Conservation (phyloP, 352 stramenopile genomes). For the Thraustotheca clavata region DNA sequence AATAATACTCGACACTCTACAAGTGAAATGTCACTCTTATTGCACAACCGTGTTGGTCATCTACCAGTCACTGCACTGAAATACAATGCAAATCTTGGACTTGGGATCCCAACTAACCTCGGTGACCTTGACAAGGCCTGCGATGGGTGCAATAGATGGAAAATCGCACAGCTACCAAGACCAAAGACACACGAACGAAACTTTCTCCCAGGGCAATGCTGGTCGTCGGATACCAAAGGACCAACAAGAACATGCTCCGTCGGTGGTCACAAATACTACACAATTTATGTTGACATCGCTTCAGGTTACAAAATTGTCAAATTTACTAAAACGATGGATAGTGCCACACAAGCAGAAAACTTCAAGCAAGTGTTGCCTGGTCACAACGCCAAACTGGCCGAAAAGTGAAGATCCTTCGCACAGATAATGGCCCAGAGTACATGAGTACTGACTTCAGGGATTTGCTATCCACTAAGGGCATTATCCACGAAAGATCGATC, state of each 20-base stretch:
- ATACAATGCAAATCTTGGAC: background rate
- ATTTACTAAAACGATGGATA: background rate
- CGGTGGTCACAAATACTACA: conserved; percentile 1
- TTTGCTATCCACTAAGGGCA: conserved; percentile 19
- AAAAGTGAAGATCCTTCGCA: conserved; percentile 22
- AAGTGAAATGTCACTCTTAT: background rate
- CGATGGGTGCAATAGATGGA: background rate
- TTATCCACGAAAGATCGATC: conserved; percentile 25
- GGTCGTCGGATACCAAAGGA: conserved; percentile 8
- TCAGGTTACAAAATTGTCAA: background rate
- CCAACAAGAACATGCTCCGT: background rate
- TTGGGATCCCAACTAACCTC: background rate
- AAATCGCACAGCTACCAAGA: background rate
- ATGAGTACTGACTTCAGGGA: conserved; percentile 16
- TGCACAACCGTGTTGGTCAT: background rate
- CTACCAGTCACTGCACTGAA: conserved; percentile 3
- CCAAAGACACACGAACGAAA: background rate
- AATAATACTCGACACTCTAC: background rate
- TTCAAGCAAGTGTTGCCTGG: conserved; percentile 12
- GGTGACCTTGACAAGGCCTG: background rate
- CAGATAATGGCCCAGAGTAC: conserved; percentile 27
- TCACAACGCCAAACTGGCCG: conserved; percentile 14
- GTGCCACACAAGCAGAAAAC: background rate
- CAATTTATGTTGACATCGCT: background rate
- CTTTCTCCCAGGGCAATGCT: conserved; percentile 6